Base-by-base conservation (phyloP, 176 grass and related monocot species). In the Neostapfia colusana region DNA sequence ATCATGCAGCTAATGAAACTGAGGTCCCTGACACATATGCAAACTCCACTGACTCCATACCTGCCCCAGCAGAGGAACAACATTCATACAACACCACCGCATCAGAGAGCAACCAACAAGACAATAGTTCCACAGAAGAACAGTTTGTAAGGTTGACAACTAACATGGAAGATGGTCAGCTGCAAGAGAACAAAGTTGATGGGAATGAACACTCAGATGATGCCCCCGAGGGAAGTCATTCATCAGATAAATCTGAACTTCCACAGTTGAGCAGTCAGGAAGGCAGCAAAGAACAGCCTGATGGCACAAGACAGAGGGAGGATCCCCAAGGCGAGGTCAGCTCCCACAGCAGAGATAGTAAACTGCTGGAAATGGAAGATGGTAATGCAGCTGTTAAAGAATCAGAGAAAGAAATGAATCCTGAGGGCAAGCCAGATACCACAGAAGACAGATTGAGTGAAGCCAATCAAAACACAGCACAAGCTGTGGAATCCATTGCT, bases 131-230 rank as follows among this genome's bases (percentile, higher is more conserved):
- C 56, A 81, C 45, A 59, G 66, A 92, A 83, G 89, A 82, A 57
- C 84, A 67, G 35, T 98, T 86, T 76, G 21, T 90, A 74, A 94
- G 81, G 68, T 81, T 95, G 18, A 83, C 79, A 64, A 98, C 95
- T 68, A 88, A 92, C 50, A 18, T 79, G 24, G 91, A 98, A 63
- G 87, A 88, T 23, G 78, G 63, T 28, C 80, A 12, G 3, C 10
- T 44, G 20, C 80, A 79, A 83, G 86, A 88, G 14, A 88, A 75
- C 44, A 80, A 48, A 69, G 55, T 27, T 18, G 76, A 76, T 71
- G 65, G 55, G 24, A 86, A 84, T 79, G 62, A 76, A 72, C 70
- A 76, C 54, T 78, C 76, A 82, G 45, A 63, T 23, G 43, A 63
- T 57, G 55, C 42, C 67, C 37, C 77, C 69, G 74, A 87, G 43